Conservation (phyloP, 169 alveolate species). For the Ichthyophthirius multifiliis region DNA sequence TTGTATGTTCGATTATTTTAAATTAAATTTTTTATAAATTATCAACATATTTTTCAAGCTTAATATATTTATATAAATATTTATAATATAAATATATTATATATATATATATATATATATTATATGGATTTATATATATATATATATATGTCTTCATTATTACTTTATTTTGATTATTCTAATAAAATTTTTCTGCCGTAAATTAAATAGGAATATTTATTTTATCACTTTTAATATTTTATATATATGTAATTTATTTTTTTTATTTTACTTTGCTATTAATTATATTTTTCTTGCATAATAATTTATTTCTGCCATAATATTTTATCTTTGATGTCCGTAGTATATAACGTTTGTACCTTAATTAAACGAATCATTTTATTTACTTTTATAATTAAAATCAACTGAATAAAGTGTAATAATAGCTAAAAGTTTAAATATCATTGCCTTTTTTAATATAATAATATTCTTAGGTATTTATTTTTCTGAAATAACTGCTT, state of each 20-base stretch:
- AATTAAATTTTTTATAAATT: conserved; percentile 7
- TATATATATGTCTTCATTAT: no score
- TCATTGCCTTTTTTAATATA: conserved; percentile 20
- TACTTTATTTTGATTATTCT: no score
- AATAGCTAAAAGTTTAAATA: conserved; percentile 6
- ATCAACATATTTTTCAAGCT: neutral
- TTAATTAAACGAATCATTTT: conserved; percentile 1
- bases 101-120: neutral
- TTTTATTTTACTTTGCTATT: no score
- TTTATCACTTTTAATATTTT: no score
- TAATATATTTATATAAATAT: neutral
- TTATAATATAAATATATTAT: neutral
- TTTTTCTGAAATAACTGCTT: conserved; percentile 30
- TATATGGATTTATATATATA: neutral
- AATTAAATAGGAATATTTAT: no score
- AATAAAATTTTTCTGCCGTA: no score
- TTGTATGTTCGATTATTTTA: conserved; percentile 19
- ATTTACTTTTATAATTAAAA: conserved; percentile 1
- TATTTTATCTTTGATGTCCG: conserved; percentile 21
- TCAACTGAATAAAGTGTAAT: conserved; percentile 9
- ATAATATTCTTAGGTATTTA: conserved; percentile 20
- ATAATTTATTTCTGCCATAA: conserved; percentile 9
- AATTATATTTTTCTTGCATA: neutral
- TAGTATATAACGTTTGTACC: conserved; percentile 19
- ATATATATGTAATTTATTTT: no score